A percentile compares a stretch with the other conserved stretches of the same genome.
Evolutionary conservation across 225 moss, liverwort and hornwort genomes (phyloP).

Genomic region (Neckera pumila): DNA sequence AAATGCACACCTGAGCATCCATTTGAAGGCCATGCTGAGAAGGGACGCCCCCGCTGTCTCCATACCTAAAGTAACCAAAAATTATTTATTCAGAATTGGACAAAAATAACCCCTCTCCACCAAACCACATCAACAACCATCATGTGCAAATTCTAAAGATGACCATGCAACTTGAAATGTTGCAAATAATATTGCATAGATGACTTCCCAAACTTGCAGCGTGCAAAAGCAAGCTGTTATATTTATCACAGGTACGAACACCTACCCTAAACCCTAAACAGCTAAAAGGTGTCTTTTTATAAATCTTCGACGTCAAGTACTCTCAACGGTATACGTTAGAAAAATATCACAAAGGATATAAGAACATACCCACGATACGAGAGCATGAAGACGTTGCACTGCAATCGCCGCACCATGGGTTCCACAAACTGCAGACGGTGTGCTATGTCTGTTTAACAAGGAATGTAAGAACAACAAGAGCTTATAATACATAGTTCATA

Average conservation of each 20-base stretch:
- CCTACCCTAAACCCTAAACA: not conserved
- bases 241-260: not conserved
- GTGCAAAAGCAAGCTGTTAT: not conserved
- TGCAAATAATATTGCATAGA: not conserved
- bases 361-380: conserved; percentile 75
- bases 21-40: conserved; percentile 74
- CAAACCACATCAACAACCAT: not conserved
- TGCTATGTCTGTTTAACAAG: conserved; percentile 64
- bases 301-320: not conserved
- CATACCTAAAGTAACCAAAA: conserved; percentile 45
- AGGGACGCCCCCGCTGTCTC: conserved; percentile 70
- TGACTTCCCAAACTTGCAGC: not conserved
- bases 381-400: conserved; percentile 91
- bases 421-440: conserved; percentile 83
- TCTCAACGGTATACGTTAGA: not conserved
- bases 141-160: not conserved
- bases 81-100: not conserved
- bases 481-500: not conserved
- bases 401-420: conserved; percentile 49
- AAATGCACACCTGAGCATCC: conserved; percentile 62
- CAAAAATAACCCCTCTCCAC: not conserved
- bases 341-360: not conserved
- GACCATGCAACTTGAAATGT: not conserved
- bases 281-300: not conserved
- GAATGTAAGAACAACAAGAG: conserved; percentile 11